Evolutionary conservation across 441 rosid species (phyloP).

Genomic region (Capsella rubella): DNA sequence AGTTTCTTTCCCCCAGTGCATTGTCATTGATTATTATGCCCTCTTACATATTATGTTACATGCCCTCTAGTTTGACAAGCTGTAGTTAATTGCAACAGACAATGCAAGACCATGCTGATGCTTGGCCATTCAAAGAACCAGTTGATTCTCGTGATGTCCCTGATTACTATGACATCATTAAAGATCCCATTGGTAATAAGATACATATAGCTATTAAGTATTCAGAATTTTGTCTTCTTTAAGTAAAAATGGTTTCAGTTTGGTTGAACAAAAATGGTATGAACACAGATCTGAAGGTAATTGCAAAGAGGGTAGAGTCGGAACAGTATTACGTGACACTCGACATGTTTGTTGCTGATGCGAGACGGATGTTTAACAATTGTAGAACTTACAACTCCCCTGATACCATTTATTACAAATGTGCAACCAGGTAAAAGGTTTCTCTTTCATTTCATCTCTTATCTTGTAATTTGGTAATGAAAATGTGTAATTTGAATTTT

Average conservation of each 20-base stretch:
- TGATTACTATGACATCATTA: conserved; percentile 96
- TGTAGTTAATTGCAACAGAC: conserved; percentile 58
- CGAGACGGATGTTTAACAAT: conserved; percentile 89
- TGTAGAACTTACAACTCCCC: conserved; percentile 92
- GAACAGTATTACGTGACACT: conserved; percentile 93
- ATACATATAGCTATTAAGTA: conserved; percentile 10
- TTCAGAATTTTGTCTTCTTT: not conserved
- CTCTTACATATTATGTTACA: conserved; percentile 7
- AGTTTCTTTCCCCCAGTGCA: conserved; percentile 7
- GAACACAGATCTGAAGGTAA: conserved; percentile 85
- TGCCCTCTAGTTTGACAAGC: conserved; percentile 19
- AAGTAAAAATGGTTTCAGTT: not conserved
- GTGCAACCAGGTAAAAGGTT: conserved; percentile 71
- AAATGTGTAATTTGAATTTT: not conserved
- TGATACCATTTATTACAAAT: conserved; percentile 89
- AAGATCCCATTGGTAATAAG: conserved; percentile 96
- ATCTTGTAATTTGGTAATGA: not conserved
- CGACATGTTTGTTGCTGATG: conserved; percentile 98
- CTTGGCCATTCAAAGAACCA: conserved; percentile 99
- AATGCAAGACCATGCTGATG: conserved; percentile 92
- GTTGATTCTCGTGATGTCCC: conserved; percentile 97
- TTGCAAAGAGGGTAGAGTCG: conserved; percentile 88
- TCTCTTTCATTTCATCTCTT: not conserved
- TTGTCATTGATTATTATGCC: conserved; percentile 1
- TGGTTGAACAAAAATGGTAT: conserved; percentile 19